A percentile compares a stretch with the other conserved stretches of the same genome.
Conservation (phyloP, 2,329 filamentous ascomycete genomes). For the Remersonia thermophila region DNA sequence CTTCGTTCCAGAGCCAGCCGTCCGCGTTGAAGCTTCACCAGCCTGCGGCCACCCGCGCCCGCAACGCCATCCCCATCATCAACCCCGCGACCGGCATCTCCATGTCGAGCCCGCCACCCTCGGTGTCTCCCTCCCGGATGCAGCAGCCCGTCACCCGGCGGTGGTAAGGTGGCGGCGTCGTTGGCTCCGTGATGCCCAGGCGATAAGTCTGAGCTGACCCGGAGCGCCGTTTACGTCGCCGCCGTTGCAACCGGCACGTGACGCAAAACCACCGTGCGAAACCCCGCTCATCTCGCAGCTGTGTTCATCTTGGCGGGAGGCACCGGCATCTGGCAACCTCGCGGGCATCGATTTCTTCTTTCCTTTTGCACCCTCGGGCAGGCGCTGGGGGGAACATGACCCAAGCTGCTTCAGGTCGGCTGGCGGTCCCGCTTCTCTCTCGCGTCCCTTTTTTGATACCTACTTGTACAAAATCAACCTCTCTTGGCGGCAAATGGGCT, state of each 20-base stretch:
- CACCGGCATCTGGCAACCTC: conserved; percentile 29
- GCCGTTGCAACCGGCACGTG: conserved; percentile 24
- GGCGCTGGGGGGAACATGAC: conserved; percentile 16
- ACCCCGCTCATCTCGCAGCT: conserved; percentile 29
- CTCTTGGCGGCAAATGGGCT: conserved; percentile 19
- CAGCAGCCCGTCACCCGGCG: conserved; percentile 42
- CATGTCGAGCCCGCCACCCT: conserved; percentile 77
- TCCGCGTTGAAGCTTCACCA: conserved; percentile 73
- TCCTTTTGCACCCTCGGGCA: conserved; percentile 25
- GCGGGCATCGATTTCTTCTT: conserved; percentile 32
- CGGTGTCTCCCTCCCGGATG: conserved; percentile 46
- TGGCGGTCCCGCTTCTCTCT: conserved; percentile 17
- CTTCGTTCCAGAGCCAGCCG: conserved; percentile 53
- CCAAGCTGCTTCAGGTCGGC: conserved; percentile 18
- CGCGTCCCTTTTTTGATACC: conserved; percentile 13
- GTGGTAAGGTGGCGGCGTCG: conserved; percentile 33
- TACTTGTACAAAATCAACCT: conserved; percentile 22
- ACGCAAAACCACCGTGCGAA: conserved; percentile 20
- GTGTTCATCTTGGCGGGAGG: conserved; percentile 37
- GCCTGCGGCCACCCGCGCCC: conserved; percentile 73
- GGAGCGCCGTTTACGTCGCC: conserved; percentile 17
- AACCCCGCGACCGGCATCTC: conserved; percentile 84
- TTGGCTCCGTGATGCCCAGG: conserved; percentile 23
- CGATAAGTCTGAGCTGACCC: conserved; percentile 20
- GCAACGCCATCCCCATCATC: conserved; percentile 95